Evolutionary conservation across 2,329 filamentous ascomycete species (phyloP).

Genomic region (Beauveria australis): DNA sequence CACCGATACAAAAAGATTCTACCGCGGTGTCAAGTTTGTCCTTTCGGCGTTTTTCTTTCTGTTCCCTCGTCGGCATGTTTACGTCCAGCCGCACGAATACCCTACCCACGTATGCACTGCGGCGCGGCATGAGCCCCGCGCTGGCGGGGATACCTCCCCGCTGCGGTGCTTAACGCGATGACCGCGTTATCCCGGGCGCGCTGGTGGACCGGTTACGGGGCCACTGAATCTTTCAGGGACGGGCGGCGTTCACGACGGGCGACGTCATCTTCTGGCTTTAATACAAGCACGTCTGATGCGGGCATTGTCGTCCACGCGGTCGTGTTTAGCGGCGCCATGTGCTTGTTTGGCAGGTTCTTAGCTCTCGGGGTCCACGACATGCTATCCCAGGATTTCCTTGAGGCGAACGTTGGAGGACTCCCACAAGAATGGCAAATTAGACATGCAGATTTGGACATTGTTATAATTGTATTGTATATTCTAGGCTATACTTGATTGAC

Average conservation of each 20-base stretch:
- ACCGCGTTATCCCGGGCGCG: slow-evolving; percentile 67
- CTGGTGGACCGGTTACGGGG: slow-evolving; percentile 63
- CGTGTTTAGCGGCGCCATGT: slow-evolving; percentile 17
- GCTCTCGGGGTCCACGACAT: slow-evolving; percentile 13
- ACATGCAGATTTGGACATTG: neutral
- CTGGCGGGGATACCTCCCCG: slow-evolving; percentile 62
- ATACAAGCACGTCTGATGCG: slow-evolving; percentile 13
- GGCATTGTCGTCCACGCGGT: slow-evolving; percentile 23
- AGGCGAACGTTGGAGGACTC: slow-evolving; percentile 11
- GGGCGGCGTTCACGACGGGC: slow-evolving; percentile 20
- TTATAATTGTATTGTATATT: neutral
- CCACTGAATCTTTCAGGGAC: slow-evolving; percentile 74
- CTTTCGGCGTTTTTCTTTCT: slow-evolving; percentile 54
- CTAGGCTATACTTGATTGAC: neutral
- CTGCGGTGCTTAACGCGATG: slow-evolving; percentile 77
- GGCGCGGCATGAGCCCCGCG: slow-evolving; percentile 17
- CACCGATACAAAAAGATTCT: neutral
- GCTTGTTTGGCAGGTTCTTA: slow-evolving; percentile 13
- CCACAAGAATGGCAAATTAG: neutral
- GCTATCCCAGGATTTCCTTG: slow-evolving; percentile 16
- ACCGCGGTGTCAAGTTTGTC: slow-evolving; percentile 22
- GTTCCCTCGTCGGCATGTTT: slow-evolving; percentile 54
- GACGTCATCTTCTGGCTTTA: slow-evolving; percentile 7
- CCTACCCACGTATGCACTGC: slow-evolving; percentile 61
- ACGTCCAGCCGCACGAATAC: slow-evolving; percentile 60